Conservation (phyloP, 805 yeast genomes). For the Candida parachauliodes region DNA sequence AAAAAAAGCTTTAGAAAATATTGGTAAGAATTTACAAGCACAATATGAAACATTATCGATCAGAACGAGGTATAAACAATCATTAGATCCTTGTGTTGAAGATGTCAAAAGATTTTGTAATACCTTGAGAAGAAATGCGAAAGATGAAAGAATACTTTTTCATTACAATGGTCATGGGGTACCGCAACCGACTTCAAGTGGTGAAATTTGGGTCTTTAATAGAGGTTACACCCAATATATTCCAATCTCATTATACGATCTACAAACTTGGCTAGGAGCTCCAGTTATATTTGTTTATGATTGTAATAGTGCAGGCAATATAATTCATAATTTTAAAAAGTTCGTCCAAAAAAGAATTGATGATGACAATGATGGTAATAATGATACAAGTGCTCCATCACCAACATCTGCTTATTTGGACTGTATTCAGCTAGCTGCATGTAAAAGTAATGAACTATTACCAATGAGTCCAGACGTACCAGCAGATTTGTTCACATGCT, state of each 20-base stretch:
- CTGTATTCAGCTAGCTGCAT: slow-evolving; percentile 91
- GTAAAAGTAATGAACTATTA: slow-evolving; percentile 76
- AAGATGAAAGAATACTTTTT: slow-evolving; percentile 87
- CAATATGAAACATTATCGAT: slow-evolving; percentile 88
- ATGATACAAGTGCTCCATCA: slow-evolving; percentile 51
- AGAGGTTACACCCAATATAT: slow-evolving; percentile 96
- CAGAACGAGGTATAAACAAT: slow-evolving; percentile 85
- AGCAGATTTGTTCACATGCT: slow-evolving; percentile 93
- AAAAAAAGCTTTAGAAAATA: slow-evolving; percentile 84
- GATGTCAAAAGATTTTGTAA: slow-evolving; percentile 91
- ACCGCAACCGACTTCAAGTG: slow-evolving; percentile 93
- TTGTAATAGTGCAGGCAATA: slow-evolving; percentile 92
- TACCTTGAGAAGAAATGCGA: slow-evolving; percentile 82
- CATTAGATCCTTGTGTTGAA: slow-evolving; percentile 92
- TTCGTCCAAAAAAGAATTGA: slow-evolving; percentile 87
- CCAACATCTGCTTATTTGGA: slow-evolving; percentile 72
- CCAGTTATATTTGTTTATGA: slow-evolving; percentile 95
- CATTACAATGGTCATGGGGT: slow-evolving; percentile 99
- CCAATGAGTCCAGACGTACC: slow-evolving; percentile 95
- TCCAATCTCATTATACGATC: slow-evolving; percentile 90
- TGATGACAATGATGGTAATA: slow-evolving; percentile 69
- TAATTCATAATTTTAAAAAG: slow-evolving; percentile 81
- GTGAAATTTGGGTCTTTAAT: slow-evolving; percentile 98
- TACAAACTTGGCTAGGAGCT: slow-evolving; percentile 97
- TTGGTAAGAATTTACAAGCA: slow-evolving; percentile 81